Conservation (phyloP, 352 stramenopile genomes). For the Pythium oligandrum region DNA sequence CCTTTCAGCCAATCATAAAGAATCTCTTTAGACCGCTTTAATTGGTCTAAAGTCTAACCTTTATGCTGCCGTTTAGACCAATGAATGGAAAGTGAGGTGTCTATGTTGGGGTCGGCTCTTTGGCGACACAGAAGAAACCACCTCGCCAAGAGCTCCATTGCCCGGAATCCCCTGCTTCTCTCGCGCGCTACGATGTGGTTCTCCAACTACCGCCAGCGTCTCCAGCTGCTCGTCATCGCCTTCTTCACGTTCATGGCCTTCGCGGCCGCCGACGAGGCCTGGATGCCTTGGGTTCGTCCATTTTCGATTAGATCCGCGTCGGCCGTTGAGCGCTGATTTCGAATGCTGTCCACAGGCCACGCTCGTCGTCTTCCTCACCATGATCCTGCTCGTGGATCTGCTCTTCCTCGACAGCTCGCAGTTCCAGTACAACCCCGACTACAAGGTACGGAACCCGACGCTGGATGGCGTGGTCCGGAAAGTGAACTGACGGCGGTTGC, state of each 20-base stretch:
- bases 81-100: too few relatives aligned
- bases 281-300: conserved; percentile 77
- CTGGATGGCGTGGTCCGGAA: too few relatives aligned
- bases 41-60: not conserved
- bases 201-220: conserved; percentile 67
- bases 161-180: too few relatives aligned
- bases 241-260: conserved; percentile 86
- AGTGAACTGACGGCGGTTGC: not conserved
- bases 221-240: conserved; percentile 73
- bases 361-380: conserved; percentile 68
- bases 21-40: not conserved
- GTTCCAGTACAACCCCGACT: conserved; percentile 83
- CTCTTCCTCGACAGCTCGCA: conserved; percentile 67
- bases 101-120: too few relatives aligned
- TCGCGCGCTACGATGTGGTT: conserved; percentile 46
- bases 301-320: not conserved
- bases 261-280: conserved; percentile 59
- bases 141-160: too few relatives aligned
- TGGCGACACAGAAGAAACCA: too few relatives aligned
- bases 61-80: not conserved
- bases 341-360: conserved; percentile 34
- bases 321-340: too few relatives aligned
- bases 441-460: conserved; percentile 45
- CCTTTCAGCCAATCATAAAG: conserved; percentile 1
- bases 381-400: conserved; percentile 68